phyloP scores from a whole-genome alignment of 2,329 filamentous ascomycete genomes.

The Aspergillus uvarum region DNA sequence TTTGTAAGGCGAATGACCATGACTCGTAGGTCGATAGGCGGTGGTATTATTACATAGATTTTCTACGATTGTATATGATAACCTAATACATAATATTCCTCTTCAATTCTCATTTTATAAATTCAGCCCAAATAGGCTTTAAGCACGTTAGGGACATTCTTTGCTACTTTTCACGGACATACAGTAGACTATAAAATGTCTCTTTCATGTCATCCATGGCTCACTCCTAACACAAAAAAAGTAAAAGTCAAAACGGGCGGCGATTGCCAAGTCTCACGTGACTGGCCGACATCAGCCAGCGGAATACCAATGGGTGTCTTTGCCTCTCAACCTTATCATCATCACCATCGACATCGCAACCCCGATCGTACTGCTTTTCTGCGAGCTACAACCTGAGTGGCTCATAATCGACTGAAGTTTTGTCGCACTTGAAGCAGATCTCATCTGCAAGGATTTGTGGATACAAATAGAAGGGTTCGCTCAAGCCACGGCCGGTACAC shows the following conservation, averaged over 20 bases:
- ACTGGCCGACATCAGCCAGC: constrained; percentile 6
- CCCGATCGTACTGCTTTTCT: background rate
- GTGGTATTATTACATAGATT: constrained; percentile 10
- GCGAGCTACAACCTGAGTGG: background rate
- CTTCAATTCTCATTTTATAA: background rate
- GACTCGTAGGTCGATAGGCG: background rate
- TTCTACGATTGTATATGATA: constrained; percentile 23
- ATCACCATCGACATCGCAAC: background rate
- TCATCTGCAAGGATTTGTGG: constrained; percentile 9
- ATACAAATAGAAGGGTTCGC: constrained; percentile 38
- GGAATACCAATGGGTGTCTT: constrained; percentile 1
- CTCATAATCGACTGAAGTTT: background rate
- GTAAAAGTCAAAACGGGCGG: constrained; percentile 6
- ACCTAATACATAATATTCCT: constrained; percentile 23
- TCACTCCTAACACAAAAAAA: constrained; percentile 4
- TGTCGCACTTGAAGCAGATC: background rate
- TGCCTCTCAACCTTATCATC: constrained; percentile 5
- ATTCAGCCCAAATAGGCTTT: too few species aligned
- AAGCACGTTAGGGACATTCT: too few species aligned
- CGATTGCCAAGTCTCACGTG: constrained; percentile 19
- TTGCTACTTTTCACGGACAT: too few species aligned
- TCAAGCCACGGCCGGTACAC: constrained; percentile 25
- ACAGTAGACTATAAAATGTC: background rate
- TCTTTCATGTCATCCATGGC: background rate
- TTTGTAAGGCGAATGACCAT: background rate